Evolutionary conservation across 2,329 filamentous ascomycete genomes (phyloP).

Genomic region (Alternaria triticina): DNA sequence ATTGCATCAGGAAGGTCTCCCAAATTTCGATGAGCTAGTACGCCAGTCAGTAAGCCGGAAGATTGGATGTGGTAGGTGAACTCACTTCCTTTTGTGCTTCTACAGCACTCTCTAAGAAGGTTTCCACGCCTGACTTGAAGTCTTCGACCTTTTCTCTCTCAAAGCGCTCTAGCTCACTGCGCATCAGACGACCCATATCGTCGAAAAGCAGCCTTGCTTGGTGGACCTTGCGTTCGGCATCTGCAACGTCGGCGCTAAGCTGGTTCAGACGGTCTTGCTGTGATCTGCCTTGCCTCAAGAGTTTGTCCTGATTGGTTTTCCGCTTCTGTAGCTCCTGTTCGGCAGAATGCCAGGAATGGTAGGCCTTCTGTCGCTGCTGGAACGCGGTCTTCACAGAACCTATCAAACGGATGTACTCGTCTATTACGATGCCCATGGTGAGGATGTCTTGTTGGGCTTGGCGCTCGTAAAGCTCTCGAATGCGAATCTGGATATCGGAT

Average conservation of each 20-base stretch:
- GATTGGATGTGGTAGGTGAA: slow-evolving; percentile 5
- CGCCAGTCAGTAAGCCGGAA: slow-evolving; percentile 16
- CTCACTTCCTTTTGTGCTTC: slow-evolving; percentile 97
- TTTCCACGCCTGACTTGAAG: slow-evolving; percentile 98
- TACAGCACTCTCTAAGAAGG: slow-evolving; percentile 93
- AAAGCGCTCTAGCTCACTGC: slow-evolving; percentile 87
- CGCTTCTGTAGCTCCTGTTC: slow-evolving; percentile 91
- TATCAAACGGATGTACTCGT: slow-evolving; percentile 97
- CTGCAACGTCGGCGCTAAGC: slow-evolving; percentile 89
- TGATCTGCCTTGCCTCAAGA: slow-evolving; percentile 91
- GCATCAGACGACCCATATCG: slow-evolving; percentile 95
- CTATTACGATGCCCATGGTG: slow-evolving; percentile 95
- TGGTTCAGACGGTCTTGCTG: slow-evolving; percentile 96
- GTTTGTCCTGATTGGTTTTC: slow-evolving; percentile 87
- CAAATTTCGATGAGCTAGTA: slow-evolving; percentile 80
- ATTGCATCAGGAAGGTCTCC: slow-evolving; percentile 97
- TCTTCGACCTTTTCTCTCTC: slow-evolving; percentile 98
- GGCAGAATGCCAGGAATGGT: slow-evolving; percentile 90
- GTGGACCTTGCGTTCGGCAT: slow-evolving; percentile 91
- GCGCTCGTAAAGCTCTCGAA: slow-evolving; percentile 92
- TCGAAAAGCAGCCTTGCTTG: slow-evolving; percentile 90
- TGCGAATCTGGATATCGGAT: slow-evolving; percentile 91
- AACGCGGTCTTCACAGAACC: slow-evolving; percentile 95
- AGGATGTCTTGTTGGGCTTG: slow-evolving; percentile 97
- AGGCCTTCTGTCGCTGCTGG: slow-evolving; percentile 89